A percentile compares a stretch with the other conserved stretches of the same genome.
phyloP scores from a whole-genome alignment of 331 rosid species.

The Malus hybrid region DNA sequence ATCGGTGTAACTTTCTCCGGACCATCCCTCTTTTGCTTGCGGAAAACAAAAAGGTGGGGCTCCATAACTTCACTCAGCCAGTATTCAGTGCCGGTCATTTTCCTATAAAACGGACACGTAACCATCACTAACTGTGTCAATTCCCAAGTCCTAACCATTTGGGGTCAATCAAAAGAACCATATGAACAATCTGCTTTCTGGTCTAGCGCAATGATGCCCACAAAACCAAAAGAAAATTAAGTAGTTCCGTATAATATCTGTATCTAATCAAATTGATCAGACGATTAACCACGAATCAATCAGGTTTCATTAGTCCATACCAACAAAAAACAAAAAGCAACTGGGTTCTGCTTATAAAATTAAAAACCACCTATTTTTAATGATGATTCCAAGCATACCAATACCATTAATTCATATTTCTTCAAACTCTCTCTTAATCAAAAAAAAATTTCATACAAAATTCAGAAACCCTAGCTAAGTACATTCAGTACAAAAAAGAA shows the following conservation, averaged over 20 bases:
- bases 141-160: neutral
- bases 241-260: conserved; percentile 1
- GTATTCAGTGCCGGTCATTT: conserved; percentile 72
- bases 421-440: neutral
- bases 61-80: conserved; percentile 75
- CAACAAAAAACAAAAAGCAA: neutral
- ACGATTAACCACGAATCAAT: neutral
- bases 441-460: neutral
- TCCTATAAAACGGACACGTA: conserved; percentile 27
- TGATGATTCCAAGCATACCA: neutral
- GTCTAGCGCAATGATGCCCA: neutral
- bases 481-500: neutral
- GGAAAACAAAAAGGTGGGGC: conserved; percentile 71
- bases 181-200: neutral
- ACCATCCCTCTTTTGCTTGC: conserved; percentile 85
- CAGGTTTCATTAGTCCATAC: neutral
- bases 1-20: conserved; percentile 83
- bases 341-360: neutral
- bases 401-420: neutral
- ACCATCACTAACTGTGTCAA: conserved; percentile 5
- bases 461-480: neutral
- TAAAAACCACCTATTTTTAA: neutral
- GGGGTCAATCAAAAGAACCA: neutral
- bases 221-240: neutral
- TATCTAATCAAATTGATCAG: neutral